Percentiles rank a stretch among this genome's conserved stretches.
These are phyloP conservation scores for Talaromyces funiculosus DNA, from an alignment of 2,329 filamentous ascomycete genomes.

Conservation along the genomic window DNA sequence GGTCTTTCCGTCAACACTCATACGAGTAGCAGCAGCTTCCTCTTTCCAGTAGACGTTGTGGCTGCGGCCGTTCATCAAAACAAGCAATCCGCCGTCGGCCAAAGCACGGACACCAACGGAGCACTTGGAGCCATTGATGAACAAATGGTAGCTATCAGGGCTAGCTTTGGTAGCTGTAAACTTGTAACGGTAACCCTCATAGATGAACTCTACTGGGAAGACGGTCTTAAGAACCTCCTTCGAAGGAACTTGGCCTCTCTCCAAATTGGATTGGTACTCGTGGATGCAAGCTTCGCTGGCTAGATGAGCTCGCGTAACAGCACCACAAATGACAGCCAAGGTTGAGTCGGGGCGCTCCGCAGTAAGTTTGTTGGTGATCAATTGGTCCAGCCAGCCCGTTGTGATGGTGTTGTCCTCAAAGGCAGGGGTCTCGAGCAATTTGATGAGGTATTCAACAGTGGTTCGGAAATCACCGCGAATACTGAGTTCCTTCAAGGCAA, in stretches of 20 bases:
- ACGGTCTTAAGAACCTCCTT: slow-evolving; percentile 98
- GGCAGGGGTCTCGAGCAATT: slow-evolving; percentile 93
- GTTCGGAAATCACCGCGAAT: slow-evolving; percentile 99
- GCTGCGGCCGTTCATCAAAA: slow-evolving; percentile 84
- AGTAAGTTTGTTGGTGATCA: slow-evolving; percentile 95
- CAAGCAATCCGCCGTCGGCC: slow-evolving; percentile 85
- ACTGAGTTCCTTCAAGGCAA: slow-evolving; percentile 95
- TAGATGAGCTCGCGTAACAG: slow-evolving; percentile 88
- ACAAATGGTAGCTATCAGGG: slow-evolving; percentile 89
- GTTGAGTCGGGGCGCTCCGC: slow-evolving; percentile 91
- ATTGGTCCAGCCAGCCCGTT: slow-evolving; percentile 96
- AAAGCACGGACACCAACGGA: slow-evolving; percentile 87
- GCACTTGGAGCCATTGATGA: slow-evolving; percentile 98
- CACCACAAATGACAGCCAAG: slow-evolving; percentile 91
- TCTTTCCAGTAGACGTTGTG: slow-evolving; percentile 99
- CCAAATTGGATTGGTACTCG: slow-evolving; percentile 81
- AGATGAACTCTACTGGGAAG: slow-evolving; percentile 97
- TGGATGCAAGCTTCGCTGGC: slow-evolving; percentile 84
- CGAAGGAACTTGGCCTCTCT: slow-evolving; percentile 94
- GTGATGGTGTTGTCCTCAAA: slow-evolving; percentile 99
- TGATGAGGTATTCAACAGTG: slow-evolving; percentile 97
- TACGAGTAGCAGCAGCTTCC: slow-evolving; percentile 87
- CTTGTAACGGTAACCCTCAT: slow-evolving; percentile 93
- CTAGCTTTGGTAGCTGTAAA: slow-evolving; percentile 95
- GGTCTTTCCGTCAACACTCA: slow-evolving; percentile 97